Evolutionary conservation across 139 green algal genomes (phyloP).

Genomic region (Chlamydomonas sp.): DNA sequence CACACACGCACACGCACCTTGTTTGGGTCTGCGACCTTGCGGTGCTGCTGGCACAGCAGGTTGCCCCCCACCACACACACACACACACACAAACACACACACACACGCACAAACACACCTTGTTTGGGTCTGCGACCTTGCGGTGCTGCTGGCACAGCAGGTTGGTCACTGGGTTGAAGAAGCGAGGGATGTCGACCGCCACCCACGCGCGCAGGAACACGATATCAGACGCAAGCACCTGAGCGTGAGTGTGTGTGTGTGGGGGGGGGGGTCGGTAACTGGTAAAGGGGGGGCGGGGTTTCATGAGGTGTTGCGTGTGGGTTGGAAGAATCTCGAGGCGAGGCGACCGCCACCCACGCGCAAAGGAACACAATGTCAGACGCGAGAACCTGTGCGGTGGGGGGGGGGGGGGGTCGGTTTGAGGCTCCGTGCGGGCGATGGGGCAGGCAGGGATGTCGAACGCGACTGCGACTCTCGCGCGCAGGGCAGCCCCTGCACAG

Average conservation of each 20-base stretch:
- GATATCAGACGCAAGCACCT: conserved; percentile 85
- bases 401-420: not conserved
- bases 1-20: not conserved
- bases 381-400: conserved; percentile 70
- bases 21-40: not conserved
- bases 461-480: too few relatives aligned
- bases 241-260: not conserved
- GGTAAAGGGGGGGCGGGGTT: not conserved
- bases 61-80: too few relatives aligned
- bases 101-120: too few relatives aligned
- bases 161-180: conserved; percentile 91
- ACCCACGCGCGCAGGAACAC: conserved; percentile 93
- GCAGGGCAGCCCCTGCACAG: too few relatives aligned
- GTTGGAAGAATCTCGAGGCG: too few relatives aligned
- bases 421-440: not conserved
- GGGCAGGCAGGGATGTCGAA: not conserved
- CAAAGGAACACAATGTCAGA: conserved; percentile 89
- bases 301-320: not conserved
- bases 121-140: conserved; percentile 13
- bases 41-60: not conserved
- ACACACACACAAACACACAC: too few relatives aligned
- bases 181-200: conserved; percentile 78
- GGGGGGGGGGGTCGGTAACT: not conserved
- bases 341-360: conserved; percentile 85
- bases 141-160: conserved; percentile 52